A percentile compares a stretch with the other conserved stretches of the same genome.
Evolutionary conservation across 2,329 filamentous ascomycete species (phyloP).

Genomic region (Microcyclospora tardicrescens): DNA sequence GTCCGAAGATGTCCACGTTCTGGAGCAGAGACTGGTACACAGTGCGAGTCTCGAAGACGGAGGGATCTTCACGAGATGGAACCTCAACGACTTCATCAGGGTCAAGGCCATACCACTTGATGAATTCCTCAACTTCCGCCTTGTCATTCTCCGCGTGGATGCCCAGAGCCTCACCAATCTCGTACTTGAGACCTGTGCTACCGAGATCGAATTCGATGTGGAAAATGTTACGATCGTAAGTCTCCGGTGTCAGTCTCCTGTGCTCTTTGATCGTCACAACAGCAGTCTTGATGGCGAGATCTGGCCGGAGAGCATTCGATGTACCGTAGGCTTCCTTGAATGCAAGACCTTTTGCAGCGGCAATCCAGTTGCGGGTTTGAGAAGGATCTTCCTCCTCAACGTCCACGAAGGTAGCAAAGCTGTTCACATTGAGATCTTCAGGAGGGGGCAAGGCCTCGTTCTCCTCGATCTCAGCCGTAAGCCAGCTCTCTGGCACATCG

Average conservation of each 20-base stretch:
- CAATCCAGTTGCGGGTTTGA: conserved; percentile 64
- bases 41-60: conserved; percentile 71
- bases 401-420: conserved; percentile 72
- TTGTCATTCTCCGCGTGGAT: conserved; percentile 92
- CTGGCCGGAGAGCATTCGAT: conserved; percentile 61
- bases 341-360: conserved; percentile 69
- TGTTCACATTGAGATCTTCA: conserved; percentile 58
- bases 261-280: conserved; percentile 91
- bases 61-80: conserved; percentile 64
- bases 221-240: conserved; percentile 98
- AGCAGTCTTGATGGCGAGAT: conserved; percentile 72
- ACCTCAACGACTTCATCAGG: conserved; percentile 80
- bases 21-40: conserved; percentile 84
- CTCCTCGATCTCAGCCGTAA: conserved; percentile 50
- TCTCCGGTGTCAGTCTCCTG: conserved; percentile 72
- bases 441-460: conserved; percentile 42
- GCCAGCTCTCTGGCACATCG: conserved; percentile 70
- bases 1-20: conserved; percentile 92
- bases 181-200: conserved; percentile 79
- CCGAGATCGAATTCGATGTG: conserved; percentile 98
- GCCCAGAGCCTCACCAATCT: conserved; percentile 92
- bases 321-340: conserved; percentile 94
- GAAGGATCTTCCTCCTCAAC: conserved; percentile 54
- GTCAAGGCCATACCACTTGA: conserved; percentile 76
- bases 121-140: conserved; percentile 67